phyloP scores from a whole-genome alignment of 2,329 filamentous ascomycete genomes.

The Beauveria varroae region DNA sequence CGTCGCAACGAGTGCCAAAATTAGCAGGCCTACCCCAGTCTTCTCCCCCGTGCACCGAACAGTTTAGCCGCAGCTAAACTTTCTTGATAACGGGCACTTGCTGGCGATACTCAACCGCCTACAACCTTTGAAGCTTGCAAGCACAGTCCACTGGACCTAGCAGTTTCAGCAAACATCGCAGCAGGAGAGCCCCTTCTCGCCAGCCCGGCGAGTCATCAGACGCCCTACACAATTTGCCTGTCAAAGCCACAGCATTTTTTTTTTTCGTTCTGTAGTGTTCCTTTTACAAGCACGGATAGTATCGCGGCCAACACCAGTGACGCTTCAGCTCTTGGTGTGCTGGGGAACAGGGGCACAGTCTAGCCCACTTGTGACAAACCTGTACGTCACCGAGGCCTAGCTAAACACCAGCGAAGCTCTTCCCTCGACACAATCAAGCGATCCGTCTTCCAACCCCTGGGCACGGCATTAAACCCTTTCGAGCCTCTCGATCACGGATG shows the following conservation, averaged over 20 bases:
- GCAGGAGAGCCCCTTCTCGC: background rate
- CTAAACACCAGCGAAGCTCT: conserved; percentile 1
- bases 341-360: background rate
- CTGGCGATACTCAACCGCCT: background rate
- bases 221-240: too few relatives aligned
- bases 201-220: background rate
- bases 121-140: background rate
- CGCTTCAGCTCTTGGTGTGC: background rate
- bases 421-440: background rate
- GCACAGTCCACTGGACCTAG: background rate
- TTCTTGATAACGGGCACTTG: too few relatives aligned
- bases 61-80: too few relatives aligned
- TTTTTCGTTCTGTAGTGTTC: too few relatives aligned
- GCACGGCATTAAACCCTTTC: conserved; percentile 17
- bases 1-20: too few relatives aligned
- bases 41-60: too few relatives aligned
- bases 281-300: background rate
- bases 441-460: background rate
- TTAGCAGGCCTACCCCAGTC: too few relatives aligned
- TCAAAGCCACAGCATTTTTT: too few relatives aligned
- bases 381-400: conserved; percentile 6
- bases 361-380: conserved; percentile 5
- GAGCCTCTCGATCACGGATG: conserved; percentile 23
- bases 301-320: background rate
- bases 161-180: background rate